Percentiles rank a stretch among this genome's conserved stretches.
phyloP scores from a whole-genome alignment of 2,329 filamentous ascomycete genomes.

The Hymenoscyphus repandus region DNA sequence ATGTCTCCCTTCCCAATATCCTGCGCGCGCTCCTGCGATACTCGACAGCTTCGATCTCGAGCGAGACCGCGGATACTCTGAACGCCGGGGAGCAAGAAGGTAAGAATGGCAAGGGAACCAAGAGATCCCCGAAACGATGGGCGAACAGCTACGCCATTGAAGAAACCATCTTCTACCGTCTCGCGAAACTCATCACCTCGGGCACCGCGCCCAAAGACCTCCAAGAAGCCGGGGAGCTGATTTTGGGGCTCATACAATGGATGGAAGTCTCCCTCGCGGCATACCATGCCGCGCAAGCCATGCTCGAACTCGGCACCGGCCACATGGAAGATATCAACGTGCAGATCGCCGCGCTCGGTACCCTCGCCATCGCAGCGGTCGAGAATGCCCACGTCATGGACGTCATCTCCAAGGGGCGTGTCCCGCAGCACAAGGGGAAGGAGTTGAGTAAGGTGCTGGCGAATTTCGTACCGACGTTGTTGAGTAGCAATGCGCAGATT shows the following conservation, averaged over 20 bases:
- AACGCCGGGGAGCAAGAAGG: background rate
- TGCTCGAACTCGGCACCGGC: constrained; percentile 37
- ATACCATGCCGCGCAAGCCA: constrained; percentile 42
- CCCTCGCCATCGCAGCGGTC: constrained; percentile 55
- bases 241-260: constrained; percentile 49
- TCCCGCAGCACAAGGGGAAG: constrained; percentile 50
- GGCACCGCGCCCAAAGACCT: constrained; percentile 42
- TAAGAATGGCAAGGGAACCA: constrained; percentile 4
- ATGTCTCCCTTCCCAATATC: constrained; percentile 50
- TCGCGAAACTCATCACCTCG: constrained; percentile 34
- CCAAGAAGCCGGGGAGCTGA: constrained; percentile 45
- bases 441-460: constrained; percentile 38
- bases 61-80: background rate
- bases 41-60: constrained; percentile 30
- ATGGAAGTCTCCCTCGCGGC: constrained; percentile 52
- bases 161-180: constrained; percentile 30
- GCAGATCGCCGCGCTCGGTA: constrained; percentile 57
- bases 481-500: constrained; percentile 50
- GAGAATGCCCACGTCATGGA: constrained; percentile 53
- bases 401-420: constrained; percentile 45
- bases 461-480: constrained; percentile 50
- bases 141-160: constrained; percentile 46
- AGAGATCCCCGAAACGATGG: constrained; percentile 39
- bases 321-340: constrained; percentile 51
- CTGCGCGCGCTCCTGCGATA: constrained; percentile 52